A percentile compares a stretch with the other conserved stretches of the same genome.
These are phyloP conservation scores for Collybia sp. DNA, from an alignment of 768 basidiomycete species.

Conservation along the genomic window DNA sequence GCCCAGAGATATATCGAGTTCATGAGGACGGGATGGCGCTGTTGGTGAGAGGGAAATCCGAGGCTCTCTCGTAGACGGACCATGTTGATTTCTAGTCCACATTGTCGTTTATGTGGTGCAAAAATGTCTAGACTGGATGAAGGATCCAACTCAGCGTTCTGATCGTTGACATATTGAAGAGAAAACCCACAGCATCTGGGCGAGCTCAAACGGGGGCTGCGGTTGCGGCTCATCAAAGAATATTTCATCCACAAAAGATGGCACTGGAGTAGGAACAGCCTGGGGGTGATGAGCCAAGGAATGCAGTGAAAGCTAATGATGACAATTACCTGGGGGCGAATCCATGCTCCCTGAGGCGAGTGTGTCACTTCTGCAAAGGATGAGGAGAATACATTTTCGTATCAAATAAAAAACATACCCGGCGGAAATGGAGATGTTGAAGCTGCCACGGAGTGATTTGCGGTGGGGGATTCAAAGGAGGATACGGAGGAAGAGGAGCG, in stretches of 20 bases:
- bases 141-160: conserved; percentile 8
- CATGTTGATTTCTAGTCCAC: conserved; percentile 66
- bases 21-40: conserved; percentile 72
- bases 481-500: conserved; percentile 54
- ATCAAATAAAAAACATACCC: conserved; percentile 25
- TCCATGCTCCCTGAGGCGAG: conserved; percentile 52
- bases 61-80: conserved; percentile 62
- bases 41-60: conserved; percentile 45
- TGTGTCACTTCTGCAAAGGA: conserved; percentile 32
- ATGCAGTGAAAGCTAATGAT: neutral
- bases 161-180: conserved; percentile 3
- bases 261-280: conserved; percentile 45
- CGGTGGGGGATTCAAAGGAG: conserved; percentile 45
- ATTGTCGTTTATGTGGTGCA: conserved; percentile 69
- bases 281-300: conserved; percentile 13
- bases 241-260: conserved; percentile 40
- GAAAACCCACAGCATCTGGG: conserved; percentile 57
- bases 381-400: neutral
- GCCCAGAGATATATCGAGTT: conserved; percentile 83
- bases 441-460: conserved; percentile 44
- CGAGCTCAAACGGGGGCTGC: conserved; percentile 53
- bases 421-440: conserved; percentile 58
- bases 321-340: conserved; percentile 26
- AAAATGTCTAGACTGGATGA: conserved; percentile 65
- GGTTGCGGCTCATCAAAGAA: conserved; percentile 47